Conservation (phyloP, 2,329 filamentous ascomycete genomes). For the Ustulina deusta region DNA sequence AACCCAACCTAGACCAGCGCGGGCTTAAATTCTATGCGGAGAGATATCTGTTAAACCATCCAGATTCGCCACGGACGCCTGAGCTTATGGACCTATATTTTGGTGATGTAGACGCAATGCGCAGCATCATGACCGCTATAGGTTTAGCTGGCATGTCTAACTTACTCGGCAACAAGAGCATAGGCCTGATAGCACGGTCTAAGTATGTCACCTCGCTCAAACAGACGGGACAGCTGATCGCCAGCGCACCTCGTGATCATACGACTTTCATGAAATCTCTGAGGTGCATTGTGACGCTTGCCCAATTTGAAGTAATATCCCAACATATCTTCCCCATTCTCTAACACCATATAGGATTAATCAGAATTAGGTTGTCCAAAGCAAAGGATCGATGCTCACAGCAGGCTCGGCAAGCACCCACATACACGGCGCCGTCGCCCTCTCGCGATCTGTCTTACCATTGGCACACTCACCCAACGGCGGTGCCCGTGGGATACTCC, state of each 20-base stretch:
- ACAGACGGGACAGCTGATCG: conserved; percentile 58
- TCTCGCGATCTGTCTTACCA: conserved; percentile 63
- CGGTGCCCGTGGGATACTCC: conserved; percentile 65
- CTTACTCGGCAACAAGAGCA: conserved; percentile 58
- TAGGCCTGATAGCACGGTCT: conserved; percentile 61
- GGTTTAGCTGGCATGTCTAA: conserved; percentile 70
- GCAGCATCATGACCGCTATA: conserved; percentile 66
- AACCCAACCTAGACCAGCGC: conserved; percentile 59
- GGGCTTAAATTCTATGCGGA: conserved; percentile 65
- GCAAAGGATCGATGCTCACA: conserved; percentile 60
- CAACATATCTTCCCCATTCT: neutral
- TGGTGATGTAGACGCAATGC: conserved; percentile 56
- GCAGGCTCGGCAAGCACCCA: conserved; percentile 67
- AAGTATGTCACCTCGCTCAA: conserved; percentile 67
- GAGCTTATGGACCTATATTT: conserved; percentile 54
- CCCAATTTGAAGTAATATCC: conserved; percentile 68
- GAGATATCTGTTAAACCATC: conserved; percentile 63
- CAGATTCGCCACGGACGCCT: conserved; percentile 59
- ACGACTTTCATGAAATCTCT: conserved; percentile 58
- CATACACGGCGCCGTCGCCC: conserved; percentile 68
- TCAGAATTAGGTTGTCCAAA: conserved; percentile 51
- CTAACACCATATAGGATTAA: conserved; percentile 35
- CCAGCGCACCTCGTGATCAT: conserved; percentile 49
- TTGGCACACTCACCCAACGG: conserved; percentile 54
- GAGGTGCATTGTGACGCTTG: conserved; percentile 67